Evolutionary conservation across 805 yeast species (phyloP).

Genomic region (Lipomyces oligophaga): DNA sequence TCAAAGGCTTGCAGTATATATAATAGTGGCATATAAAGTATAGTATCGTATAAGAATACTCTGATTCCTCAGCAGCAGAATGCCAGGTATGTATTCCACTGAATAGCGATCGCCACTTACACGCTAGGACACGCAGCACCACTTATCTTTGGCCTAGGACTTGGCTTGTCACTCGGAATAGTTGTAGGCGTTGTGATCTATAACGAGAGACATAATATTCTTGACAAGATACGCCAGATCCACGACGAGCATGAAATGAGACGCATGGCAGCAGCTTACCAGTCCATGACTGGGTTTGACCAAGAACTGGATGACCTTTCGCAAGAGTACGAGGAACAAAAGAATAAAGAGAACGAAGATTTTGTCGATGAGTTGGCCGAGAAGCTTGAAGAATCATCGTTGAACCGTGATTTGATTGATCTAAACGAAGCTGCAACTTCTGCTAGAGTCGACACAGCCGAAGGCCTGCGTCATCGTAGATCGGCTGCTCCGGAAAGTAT

Average conservation of each 20-base stretch:
- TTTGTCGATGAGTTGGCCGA: not conserved
- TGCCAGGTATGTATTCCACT: too few species aligned
- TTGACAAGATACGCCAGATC: not conserved
- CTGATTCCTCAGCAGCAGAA: too few species aligned
- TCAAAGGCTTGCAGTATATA: not conserved
- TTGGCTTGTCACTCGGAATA: conserved; percentile 13
- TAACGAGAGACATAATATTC: conserved; percentile 11
- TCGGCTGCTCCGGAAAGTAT: too few species aligned
- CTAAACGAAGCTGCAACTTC: too few species aligned
- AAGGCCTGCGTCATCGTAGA: too few species aligned
- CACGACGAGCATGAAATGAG: not conserved
- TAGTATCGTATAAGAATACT: too few species aligned
- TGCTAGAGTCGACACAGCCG: too few species aligned
- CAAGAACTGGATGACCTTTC: not conserved
- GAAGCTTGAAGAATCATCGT: not conserved
- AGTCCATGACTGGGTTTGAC: not conserved
- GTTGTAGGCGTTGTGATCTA: conserved; percentile 10
- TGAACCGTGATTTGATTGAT: too few species aligned
- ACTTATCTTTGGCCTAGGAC: conserved; percentile 8
- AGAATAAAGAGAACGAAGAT: not conserved
- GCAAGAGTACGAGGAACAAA: not conserved
- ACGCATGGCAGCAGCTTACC: too few species aligned
- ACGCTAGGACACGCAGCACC: too few species aligned
- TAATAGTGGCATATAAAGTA: too few species aligned
- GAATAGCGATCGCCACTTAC: too few species aligned